Percentiles rank a stretch among this genome's conserved stretches.
Evolutionary conservation across 352 stramenopile species (phyloP).

Genomic region (Pythium dissimile): DNA sequence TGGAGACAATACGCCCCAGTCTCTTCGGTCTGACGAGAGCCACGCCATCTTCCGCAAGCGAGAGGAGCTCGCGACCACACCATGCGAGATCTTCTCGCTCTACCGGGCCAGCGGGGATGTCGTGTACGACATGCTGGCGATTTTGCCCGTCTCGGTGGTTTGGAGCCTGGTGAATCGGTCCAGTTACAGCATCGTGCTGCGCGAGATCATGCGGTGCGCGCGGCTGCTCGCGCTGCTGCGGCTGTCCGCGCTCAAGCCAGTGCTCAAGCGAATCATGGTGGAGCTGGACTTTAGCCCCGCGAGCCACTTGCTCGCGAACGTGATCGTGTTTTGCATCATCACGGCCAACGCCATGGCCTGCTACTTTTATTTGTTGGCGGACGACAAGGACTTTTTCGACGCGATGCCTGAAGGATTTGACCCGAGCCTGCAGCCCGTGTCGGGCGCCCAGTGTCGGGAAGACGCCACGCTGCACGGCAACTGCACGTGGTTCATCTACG

Average conservation of each 20-base stretch:
- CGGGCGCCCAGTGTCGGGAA: background rate
- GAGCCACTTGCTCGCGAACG: slow-evolving; percentile 39
- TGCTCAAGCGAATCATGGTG: slow-evolving; percentile 41
- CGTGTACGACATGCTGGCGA: slow-evolving; percentile 27
- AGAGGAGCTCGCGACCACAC: slow-evolving; percentile 11
- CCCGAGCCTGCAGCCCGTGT: slow-evolving; percentile 15
- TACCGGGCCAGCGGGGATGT: slow-evolving; percentile 34
- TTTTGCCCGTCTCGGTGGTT: slow-evolving; percentile 33
- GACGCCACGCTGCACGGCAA: slow-evolving; percentile 44
- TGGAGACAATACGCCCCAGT: slow-evolving; percentile 1
- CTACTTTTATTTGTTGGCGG: slow-evolving; percentile 55
- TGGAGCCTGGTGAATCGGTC: slow-evolving; percentile 62
- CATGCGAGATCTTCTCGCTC: slow-evolving; percentile 16
- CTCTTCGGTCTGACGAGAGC: too few relatives aligned
- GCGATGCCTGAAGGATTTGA: slow-evolving; percentile 31
- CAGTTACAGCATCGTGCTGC: slow-evolving; percentile 21
- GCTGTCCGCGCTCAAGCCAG: slow-evolving; percentile 31
- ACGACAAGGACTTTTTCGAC: slow-evolving; percentile 42
- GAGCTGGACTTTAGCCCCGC: slow-evolving; percentile 35
- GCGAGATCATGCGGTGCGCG: slow-evolving; percentile 35
- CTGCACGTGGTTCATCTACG: slow-evolving; percentile 66
- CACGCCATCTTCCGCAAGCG: background rate
- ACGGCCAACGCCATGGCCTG: slow-evolving; percentile 46
- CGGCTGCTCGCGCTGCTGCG: slow-evolving; percentile 42
- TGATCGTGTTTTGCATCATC: slow-evolving; percentile 39